Conservation (phyloP, 2,329 filamentous ascomycete genomes). For the Bisporella sp. region DNA sequence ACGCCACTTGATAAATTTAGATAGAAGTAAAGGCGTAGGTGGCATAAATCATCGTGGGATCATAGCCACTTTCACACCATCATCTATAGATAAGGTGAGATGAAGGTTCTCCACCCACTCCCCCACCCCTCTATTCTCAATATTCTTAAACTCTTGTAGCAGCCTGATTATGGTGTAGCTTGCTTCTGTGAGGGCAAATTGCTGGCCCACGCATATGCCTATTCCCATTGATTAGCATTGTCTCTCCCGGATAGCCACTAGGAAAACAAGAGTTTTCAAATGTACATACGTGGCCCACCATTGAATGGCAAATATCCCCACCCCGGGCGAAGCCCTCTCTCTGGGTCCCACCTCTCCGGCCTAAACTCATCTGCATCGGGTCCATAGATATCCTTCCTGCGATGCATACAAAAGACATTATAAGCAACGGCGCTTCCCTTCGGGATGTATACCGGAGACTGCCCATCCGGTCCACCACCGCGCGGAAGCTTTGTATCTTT, state of each 20-base stretch:
- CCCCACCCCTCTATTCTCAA: constrained; percentile 21
- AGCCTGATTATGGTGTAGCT: constrained; percentile 28
- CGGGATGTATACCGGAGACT: constrained; percentile 20
- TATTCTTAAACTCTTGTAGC: constrained; percentile 25
- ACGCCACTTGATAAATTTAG: too few relatives aligned
- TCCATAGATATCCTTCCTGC: constrained; percentile 32
- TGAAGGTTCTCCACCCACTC: constrained; percentile 10
- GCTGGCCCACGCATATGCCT: constrained; percentile 28
- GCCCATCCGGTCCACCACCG: constrained; percentile 27
- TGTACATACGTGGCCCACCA: constrained; percentile 23
- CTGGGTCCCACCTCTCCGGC: constrained; percentile 35
- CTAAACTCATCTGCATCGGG: constrained; percentile 31
- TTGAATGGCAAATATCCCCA: constrained; percentile 43
- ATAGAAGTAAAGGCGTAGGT: too few relatives aligned
- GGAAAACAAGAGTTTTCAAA: too few relatives aligned
- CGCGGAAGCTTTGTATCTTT: constrained; percentile 31
- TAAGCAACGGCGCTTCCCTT: constrained; percentile 15
- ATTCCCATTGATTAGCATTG: too few relatives aligned
- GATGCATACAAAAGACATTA: constrained; percentile 29
- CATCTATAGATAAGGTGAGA: constrained; percentile 10
- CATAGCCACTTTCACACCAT: constrained; percentile 13
- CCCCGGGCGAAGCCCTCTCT: constrained; percentile 22
- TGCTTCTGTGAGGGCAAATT: constrained; percentile 30
- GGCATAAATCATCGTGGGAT: background rate
- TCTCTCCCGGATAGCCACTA: too few relatives aligned